A percentile compares a stretch with the other conserved stretches of the same genome.
These are phyloP conservation scores for Cicer bijugum DNA, from an alignment of 306 rosid species.

Conservation along the genomic window DNA sequence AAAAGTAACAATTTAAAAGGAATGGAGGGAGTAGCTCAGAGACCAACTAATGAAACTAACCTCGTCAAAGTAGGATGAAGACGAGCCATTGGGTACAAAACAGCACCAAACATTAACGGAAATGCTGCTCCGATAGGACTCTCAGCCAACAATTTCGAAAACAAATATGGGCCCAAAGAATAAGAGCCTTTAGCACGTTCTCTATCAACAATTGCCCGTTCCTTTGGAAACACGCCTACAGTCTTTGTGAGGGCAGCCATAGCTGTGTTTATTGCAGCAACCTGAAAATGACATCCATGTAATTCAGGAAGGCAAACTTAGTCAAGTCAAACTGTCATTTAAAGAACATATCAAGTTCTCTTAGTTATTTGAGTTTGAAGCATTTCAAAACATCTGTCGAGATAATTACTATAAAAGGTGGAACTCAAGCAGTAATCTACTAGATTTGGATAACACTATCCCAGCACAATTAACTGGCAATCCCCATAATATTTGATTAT, in stretches of 20 bases:
- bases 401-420: slow-evolving; percentile 37
- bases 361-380: slow-evolving; percentile 33
- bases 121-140: slow-evolving; percentile 91
- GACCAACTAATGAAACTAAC: slow-evolving; percentile 48
- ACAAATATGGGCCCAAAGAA: slow-evolving; percentile 85
- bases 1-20: too few relatives aligned
- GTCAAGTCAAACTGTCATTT: slow-evolving; percentile 34
- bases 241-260: slow-evolving; percentile 99
- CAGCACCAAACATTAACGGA: slow-evolving; percentile 85
- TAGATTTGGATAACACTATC: slow-evolving; percentile 32
- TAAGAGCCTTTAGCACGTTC: slow-evolving; percentile 88
- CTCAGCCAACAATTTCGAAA: slow-evolving; percentile 92
- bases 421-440: slow-evolving; percentile 33
- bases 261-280: slow-evolving; percentile 95
- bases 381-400: slow-evolving; percentile 27
- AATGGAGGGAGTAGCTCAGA: background rate
- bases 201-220: slow-evolving; percentile 88
- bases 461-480: slow-evolving; percentile 25
- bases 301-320: slow-evolving; percentile 39
- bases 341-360: background rate
- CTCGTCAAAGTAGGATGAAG: slow-evolving; percentile 85
- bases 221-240: slow-evolving; percentile 85
- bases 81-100: slow-evolving; percentile 94
- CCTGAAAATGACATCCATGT: slow-evolving; percentile 60
- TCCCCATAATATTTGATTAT: slow-evolving; percentile 13